These are phyloP conservation scores for Ceratobasidium theobromae DNA, from an alignment of 1,284 basidiomycete species.

Conservation along the genomic window DNA sequence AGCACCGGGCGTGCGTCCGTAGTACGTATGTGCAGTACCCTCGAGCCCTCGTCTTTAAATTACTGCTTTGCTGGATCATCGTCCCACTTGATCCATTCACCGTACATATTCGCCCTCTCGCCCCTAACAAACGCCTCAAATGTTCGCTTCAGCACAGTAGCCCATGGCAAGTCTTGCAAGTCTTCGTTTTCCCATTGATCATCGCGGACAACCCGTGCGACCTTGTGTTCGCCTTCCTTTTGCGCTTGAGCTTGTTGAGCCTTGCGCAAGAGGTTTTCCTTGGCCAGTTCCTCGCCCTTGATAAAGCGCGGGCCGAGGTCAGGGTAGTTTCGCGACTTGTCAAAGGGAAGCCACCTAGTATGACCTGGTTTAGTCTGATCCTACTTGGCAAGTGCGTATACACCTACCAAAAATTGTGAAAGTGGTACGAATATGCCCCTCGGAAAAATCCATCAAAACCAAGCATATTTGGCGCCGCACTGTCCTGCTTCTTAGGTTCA, in stretches of 20 bases:
- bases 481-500: slow-evolving; percentile 66
- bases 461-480: slow-evolving; percentile 70
- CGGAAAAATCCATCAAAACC: slow-evolving; percentile 87
- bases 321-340: slow-evolving; percentile 84
- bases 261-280: slow-evolving; percentile 47
- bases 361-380: not conserved
- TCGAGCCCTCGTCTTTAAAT: not conserved
- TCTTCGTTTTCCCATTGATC: slow-evolving; percentile 38
- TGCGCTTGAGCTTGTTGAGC: slow-evolving; percentile 35
- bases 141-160: slow-evolving; percentile 85
- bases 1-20: slow-evolving; percentile 9
- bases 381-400: slow-evolving; percentile 20
- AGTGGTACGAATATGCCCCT: slow-evolving; percentile 84
- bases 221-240: slow-evolving; percentile 29
- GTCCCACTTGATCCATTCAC: slow-evolving; percentile 64
- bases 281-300: slow-evolving; percentile 60
- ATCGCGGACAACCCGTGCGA: slow-evolving; percentile 36
- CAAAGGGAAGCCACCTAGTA: slow-evolving; percentile 89
- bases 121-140: slow-evolving; percentile 87
- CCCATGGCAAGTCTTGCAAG: slow-evolving; percentile 83
- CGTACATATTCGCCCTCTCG: slow-evolving; percentile 89
- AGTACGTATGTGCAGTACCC: slow-evolving; percentile 19
- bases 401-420: slow-evolving; percentile 77
- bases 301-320: slow-evolving; percentile 81
- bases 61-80: not conserved